Evolutionary conservation across 768 basidiomycete species (phyloP).

Genomic region (Podaxis sp.): DNA sequence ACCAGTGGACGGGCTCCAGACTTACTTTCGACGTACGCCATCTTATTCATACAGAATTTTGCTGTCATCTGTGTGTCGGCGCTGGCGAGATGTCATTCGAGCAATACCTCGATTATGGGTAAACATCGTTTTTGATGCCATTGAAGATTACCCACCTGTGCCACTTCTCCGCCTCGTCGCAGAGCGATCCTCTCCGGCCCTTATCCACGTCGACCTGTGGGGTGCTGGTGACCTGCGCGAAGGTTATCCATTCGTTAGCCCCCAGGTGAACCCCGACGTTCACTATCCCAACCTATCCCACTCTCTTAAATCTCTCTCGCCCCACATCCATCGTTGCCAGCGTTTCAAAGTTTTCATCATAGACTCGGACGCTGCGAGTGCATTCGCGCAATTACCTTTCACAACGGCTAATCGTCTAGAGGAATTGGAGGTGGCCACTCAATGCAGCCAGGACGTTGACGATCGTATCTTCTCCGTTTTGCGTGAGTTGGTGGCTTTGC

Average conservation of each 20-base stretch:
- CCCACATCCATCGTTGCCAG: constrained; percentile 5
- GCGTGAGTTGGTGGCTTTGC: constrained; percentile 7
- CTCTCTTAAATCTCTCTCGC: not conserved
- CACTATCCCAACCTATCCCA: not conserved
- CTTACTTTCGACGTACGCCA: not conserved
- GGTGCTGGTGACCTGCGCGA: not conserved
- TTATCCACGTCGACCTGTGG: not conserved
- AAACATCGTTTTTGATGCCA: constrained; percentile 1
- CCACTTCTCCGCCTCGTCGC: not conserved
- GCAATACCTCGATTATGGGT: not conserved
- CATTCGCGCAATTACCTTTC: constrained; percentile 1
- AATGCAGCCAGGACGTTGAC: not conserved
- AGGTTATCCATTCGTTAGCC: not conserved
- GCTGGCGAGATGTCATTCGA: constrained; percentile 4
- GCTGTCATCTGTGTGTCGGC: constrained; percentile 8
- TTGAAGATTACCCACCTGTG: constrained; percentile 1
- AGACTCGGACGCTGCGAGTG: not conserved
- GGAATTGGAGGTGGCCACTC: constrained; percentile 2
- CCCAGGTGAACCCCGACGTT: not conserved
- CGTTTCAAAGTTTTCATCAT: not conserved
- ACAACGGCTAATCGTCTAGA: not conserved
- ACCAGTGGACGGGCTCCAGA: not conserved
- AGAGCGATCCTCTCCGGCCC: not conserved
- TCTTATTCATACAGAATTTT: constrained; percentile 2
- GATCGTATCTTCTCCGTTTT: not conserved